These are phyloP conservation scores for Cercophora newfieldiana DNA, from an alignment of 495 filamentous ascomycete species.

Conservation along the genomic window DNA sequence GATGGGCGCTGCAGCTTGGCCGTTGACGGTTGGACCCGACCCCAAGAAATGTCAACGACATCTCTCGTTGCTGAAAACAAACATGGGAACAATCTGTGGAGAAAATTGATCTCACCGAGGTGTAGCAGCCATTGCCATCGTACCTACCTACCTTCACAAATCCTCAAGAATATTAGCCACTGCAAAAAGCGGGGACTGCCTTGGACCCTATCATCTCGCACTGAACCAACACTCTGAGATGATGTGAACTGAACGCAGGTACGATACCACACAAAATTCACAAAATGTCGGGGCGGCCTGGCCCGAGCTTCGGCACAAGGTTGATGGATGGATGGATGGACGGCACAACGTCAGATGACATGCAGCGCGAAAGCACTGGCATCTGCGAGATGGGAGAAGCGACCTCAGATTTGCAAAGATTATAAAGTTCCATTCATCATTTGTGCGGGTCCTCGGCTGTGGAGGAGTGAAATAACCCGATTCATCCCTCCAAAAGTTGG, in stretches of 20 bases:
- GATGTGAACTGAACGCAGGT: neutral
- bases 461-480: neutral
- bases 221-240: neutral
- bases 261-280: too few relatives aligned
- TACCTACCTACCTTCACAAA: neutral
- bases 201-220: neutral
- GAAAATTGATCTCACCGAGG: neutral
- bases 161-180: neutral
- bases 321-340: neutral
- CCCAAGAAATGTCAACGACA: neutral
- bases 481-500: too few relatives aligned
- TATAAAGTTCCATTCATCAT: constrained; percentile 1
- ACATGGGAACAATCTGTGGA: neutral
- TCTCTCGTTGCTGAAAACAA: neutral
- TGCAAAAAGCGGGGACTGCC: neutral
- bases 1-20: constrained; percentile 4
- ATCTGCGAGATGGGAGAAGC: neutral
- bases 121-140: neutral
- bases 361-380: neutral
- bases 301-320: constrained; percentile 9
- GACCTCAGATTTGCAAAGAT: neutral
- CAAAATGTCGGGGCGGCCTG: too few relatives aligned
- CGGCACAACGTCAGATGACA: constrained; percentile 10
- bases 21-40: neutral
- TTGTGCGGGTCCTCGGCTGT: constrained; percentile 1